Conservation (phyloP, 306 rosid genomes). For the Fragaria vesca region DNA sequence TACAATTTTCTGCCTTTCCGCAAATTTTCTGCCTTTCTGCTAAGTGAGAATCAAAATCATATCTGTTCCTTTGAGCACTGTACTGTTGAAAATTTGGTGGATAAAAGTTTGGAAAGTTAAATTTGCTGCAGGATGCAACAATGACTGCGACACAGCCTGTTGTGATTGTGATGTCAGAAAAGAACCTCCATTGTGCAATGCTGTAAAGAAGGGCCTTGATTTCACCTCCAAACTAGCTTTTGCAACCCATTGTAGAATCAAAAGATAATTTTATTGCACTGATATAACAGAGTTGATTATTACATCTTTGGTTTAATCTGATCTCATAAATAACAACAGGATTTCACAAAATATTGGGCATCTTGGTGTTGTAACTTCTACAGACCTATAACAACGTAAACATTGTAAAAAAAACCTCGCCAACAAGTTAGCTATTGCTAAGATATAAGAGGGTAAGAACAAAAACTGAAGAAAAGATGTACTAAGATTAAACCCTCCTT, state of each 20-base stretch:
- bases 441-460: conserved; percentile 5
- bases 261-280: conserved; percentile 3
- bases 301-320: conserved; percentile 13
- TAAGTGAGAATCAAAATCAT: neutral
- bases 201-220: conserved; percentile 60
- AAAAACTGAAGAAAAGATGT: neutral
- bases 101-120: neutral
- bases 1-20: too few relatives aligned
- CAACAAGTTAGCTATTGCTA: conserved; percentile 27
- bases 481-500: conserved; percentile 36
- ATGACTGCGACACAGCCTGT: conserved; percentile 74
- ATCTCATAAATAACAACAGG: conserved; percentile 24
- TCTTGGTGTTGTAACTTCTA: conserved; percentile 20
- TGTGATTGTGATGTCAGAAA: conserved; percentile 68
- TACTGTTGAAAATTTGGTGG: neutral
- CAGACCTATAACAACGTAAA: conserved; percentile 24
- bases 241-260: conserved; percentile 14
- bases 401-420: neutral
- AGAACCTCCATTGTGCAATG: conserved; percentile 73
- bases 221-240: neutral
- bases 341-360: conserved; percentile 8
- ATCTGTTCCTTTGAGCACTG: neutral
- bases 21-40: too few relatives aligned
- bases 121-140: conserved; percentile 74
- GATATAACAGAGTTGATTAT: conserved; percentile 14